Base-by-base conservation (phyloP, 169 alveolate species). In the Babesia sp. region DNA sequence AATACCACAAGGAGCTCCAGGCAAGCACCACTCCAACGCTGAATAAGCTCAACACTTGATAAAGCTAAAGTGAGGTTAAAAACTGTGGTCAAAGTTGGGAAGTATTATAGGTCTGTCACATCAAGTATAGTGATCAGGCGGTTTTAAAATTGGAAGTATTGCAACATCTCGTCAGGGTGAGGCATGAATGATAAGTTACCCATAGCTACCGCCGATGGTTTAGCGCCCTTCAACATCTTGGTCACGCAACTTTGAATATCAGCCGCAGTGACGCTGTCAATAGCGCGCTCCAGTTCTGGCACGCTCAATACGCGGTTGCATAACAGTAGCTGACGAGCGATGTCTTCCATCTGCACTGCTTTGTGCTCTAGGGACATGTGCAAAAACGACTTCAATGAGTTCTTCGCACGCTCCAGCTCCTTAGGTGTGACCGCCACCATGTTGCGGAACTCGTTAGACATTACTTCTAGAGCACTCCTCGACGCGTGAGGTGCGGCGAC, bases 351-450 rank as follows among this genome's bases (percentile, higher is more conserved):
- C 85, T 78, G 57, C 29, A 86, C 87, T 14, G 90, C 82, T 48
- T 74, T 89, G 81, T 92, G 87, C 67, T 92, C 96, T 46, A 83
- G 84, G 24, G 88, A 78, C 91, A 90, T 84, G 84, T 82, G 88
- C 66, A 92, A 81, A 69, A 85, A 80, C 24, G 94, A 79, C 71
- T 90, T 82, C 55, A 92, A 60, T 36, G 91, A 67, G 72, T 92
- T 92, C 81, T 91, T 92, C 20, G 95, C 96, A 51, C 95, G 83
- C 54, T 85, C 83, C 60, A 92, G 79, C 73, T 92, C 96, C 69
- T 87, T 85, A 45, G 68, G 83, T 14, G 92, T 81, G 26, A 91
- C 71, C 48, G 54, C 71, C 29, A 74, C 67, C 91, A 92, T 86
- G 41, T 83, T 77, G 26, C 75, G 82, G 56, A 92, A 69, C 77